Base-by-base conservation (phyloP, 2,329 filamentous ascomycete species). In the Emericellopsis cladophorae region DNA sequence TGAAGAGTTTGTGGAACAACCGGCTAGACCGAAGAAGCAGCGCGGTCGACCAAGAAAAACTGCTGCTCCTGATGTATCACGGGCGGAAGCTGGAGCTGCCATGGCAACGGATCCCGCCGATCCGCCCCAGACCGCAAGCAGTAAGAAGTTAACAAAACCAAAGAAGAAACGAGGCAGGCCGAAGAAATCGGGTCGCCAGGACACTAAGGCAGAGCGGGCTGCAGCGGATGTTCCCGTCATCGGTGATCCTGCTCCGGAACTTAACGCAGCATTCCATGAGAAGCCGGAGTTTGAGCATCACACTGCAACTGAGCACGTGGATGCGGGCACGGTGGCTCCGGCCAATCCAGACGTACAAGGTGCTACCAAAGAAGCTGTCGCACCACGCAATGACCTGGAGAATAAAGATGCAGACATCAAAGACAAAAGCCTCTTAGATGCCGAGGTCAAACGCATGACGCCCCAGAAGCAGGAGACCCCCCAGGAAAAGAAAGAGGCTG, bases 131-230 rank as follows among this genome's bases (percentile, higher is more conserved):
- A n/a, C 18, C 29, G 34, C 39, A 37, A 48, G 44, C 23, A 31
- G 31, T 38, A 47, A 45, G 31, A 31, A 32, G 14, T 34, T 31
- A 22, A 37, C 38, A 29, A 48, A 45, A 33, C 34, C 46, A 40
- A 61, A 57, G 41, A 64, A 58, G 49, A 64, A 58, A 44, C 55
- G 66, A 39, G 67, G 67, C 4, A 56, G 66, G 16, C 65, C 66
- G 14, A 61, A 56, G 43, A 69, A 68, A 42, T 45, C 50, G 2
- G 54, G 54, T 21, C 51, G 52, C 34, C 41, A 37, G 11, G 36
- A 33, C n/a, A 16, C 24, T 22, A 33, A 44, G 34, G 26, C 32
- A n/a, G 18, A 33, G 24, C 32, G 39, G 18, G 21, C 33, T 26
- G 18, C 12, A 15, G 7, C 21, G 11, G 14, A 24, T 10, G n/a